These are phyloP conservation scores for Saccharomycopsis sp. DNA, from an alignment of 805 yeast genomes.

Conservation along the genomic window DNA sequence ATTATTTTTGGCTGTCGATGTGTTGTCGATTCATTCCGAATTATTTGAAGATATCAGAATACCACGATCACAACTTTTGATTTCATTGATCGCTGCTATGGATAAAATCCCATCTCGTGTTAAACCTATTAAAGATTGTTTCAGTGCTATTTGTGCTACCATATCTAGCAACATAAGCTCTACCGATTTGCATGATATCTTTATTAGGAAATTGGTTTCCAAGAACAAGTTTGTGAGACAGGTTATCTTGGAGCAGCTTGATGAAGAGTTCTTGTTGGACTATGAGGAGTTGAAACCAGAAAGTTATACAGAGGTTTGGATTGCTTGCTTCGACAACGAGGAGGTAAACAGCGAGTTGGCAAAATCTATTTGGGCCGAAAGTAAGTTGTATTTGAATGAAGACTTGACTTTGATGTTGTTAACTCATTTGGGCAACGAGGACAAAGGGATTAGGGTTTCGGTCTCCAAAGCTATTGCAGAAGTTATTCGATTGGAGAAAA, in stretches of 20 bases:
- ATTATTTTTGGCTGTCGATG: constrained; percentile 64
- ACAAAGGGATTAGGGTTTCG: constrained; percentile 64
- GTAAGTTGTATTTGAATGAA: constrained; percentile 39
- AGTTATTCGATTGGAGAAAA: constrained; percentile 32
- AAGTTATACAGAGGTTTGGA: constrained; percentile 61
- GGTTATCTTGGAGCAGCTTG: constrained; percentile 74
- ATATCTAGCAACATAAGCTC: constrained; percentile 53
- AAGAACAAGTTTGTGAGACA: constrained; percentile 66
- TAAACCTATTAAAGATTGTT: constrained; percentile 74
- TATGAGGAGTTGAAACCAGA: constrained; percentile 33
- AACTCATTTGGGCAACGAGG: constrained; percentile 41
- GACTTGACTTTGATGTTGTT: constrained; percentile 41
- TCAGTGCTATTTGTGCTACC: constrained; percentile 67
- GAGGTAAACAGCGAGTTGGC: constrained; percentile 56
- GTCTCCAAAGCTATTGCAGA: constrained; percentile 61
- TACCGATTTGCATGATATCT: constrained; percentile 49
- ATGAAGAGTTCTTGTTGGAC: constrained; percentile 66
- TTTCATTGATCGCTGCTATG: constrained; percentile 56
- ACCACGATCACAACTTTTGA: constrained; percentile 60
- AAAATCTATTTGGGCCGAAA: constrained; percentile 78
- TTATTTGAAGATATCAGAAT: constrained; percentile 55
- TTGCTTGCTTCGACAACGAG: constrained; percentile 68
- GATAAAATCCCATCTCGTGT: constrained; percentile 57
- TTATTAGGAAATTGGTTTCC: constrained; percentile 43
- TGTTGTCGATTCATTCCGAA: constrained; percentile 60